These are phyloP conservation scores for Chlorencoelia australis DNA, from an alignment of 2,329 filamentous ascomycete species.

Conservation along the genomic window DNA sequence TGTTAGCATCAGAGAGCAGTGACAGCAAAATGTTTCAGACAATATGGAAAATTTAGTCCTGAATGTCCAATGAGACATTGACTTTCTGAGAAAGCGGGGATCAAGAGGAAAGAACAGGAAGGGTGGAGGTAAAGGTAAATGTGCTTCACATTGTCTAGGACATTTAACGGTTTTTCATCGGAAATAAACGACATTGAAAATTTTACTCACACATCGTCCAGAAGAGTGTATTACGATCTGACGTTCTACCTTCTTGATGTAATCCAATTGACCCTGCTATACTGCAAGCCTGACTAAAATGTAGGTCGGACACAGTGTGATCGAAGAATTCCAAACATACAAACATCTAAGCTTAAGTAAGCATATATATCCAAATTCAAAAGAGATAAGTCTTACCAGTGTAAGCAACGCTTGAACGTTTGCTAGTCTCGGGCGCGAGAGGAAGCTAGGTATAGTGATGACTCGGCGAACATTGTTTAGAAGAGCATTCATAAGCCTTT, in stretches of 20 bases:
- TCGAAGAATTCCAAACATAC: not conserved
- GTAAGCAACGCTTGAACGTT: not conserved
- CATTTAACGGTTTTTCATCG: no score
- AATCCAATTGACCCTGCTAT: not conserved
- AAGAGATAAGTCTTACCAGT: not conserved
- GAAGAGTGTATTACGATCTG: not conserved
- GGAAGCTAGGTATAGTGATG: not conserved
- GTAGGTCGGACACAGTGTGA: not conserved
- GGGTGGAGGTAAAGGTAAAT: no score
- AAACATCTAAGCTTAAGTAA: not conserved
- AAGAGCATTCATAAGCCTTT: not conserved
- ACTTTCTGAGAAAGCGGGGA: no score
- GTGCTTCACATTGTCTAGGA: no score
- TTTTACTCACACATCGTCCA: conserved; percentile 1
- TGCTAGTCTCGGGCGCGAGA: not conserved
- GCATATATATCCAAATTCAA: not conserved
- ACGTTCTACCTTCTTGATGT: not conserved
- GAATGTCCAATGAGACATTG: no score
- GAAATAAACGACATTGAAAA: no score
- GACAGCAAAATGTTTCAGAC: no score
- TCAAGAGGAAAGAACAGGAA: no score
- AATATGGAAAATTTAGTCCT: no score
- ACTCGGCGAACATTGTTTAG: not conserved
- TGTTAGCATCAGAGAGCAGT: no score
- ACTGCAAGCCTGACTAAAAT: not conserved